phyloP scores from a whole-genome alignment of 306 rosid genomes.

The Geum urbanum region DNA sequence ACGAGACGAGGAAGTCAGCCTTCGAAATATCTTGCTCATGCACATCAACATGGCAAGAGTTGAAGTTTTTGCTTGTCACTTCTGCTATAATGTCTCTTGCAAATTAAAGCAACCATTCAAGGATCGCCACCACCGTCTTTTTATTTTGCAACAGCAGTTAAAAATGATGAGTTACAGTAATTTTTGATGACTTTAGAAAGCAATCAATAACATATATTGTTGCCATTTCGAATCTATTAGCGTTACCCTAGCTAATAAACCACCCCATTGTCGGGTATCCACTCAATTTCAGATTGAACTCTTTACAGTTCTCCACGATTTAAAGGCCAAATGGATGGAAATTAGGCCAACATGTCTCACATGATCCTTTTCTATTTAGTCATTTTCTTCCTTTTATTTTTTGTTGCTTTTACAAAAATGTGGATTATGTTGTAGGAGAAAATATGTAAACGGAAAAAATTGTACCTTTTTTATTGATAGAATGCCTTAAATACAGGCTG shows the following conservation, averaged over 20 bases:
- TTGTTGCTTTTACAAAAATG: background rate
- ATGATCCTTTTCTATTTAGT: background rate
- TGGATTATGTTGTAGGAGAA: too few species aligned
- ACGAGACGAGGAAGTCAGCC: background rate
- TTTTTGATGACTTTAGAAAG: background rate
- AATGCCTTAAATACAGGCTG: too few species aligned
- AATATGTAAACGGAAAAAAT: too few species aligned
- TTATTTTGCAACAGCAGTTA: background rate
- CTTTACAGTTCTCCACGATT: too few species aligned
- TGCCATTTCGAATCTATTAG: background rate
- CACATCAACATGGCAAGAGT: background rate
- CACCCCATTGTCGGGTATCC: background rate
- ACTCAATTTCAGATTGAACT: background rate
- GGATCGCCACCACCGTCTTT: background rate
- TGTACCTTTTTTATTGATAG: too few species aligned
- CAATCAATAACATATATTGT: background rate
- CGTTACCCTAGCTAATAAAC: background rate
- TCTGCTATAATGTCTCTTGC: background rate
- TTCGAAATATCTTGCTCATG: slow-evolving; percentile 1
- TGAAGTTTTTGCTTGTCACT: background rate
- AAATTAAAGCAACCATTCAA: background rate
- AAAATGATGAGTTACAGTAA: background rate
- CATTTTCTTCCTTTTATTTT: too few species aligned
- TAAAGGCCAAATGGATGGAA: background rate
- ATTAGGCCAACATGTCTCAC: slow-evolving; percentile 6